Conservation (phyloP, 148 eudicot species). For the Tetragonia tetragonoides region DNA sequence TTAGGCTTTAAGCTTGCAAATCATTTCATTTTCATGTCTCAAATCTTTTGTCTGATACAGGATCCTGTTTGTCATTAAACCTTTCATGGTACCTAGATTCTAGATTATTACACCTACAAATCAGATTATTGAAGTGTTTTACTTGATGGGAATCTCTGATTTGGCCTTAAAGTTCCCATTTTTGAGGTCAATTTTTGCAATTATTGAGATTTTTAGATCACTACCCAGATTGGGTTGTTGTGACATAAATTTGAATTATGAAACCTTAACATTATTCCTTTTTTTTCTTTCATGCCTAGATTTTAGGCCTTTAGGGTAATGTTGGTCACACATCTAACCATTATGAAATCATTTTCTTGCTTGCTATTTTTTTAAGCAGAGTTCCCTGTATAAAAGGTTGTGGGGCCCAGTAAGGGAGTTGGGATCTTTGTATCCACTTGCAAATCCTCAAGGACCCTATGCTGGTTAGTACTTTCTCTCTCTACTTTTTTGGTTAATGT, state of each 20-base stretch:
- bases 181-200: neutral
- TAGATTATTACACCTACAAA: neutral
- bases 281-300: neutral
- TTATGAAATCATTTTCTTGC: slow-evolving; percentile 12
- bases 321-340: neutral
- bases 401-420: slow-evolving; percentile 49
- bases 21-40: slow-evolving; percentile 7
- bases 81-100: slow-evolving; percentile 14
- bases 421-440: slow-evolving; percentile 36
- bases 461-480: slow-evolving; percentile 35
- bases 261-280: neutral
- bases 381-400: slow-evolving; percentile 40
- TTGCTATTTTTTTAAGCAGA: slow-evolving; percentile 29
- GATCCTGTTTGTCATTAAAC: neutral
- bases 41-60: neutral
- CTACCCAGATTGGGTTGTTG: slow-evolving; percentile 16
- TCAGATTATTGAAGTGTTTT: neutral
- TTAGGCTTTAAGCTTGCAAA: slow-evolving; percentile 1
- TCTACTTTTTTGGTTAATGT: slow-evolving; percentile 9
- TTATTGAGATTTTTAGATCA: neutral
- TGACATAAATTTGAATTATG: neutral
- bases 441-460: slow-evolving; percentile 41
- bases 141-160: neutral
- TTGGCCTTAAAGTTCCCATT: neutral
- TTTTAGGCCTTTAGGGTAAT: neutral